Evolutionary conservation across 176 grass and related monocot genomes (phyloP), one percentile per base, ranked within the genome.

Genomic region (Echinochloa phyllopogon): DNA sequence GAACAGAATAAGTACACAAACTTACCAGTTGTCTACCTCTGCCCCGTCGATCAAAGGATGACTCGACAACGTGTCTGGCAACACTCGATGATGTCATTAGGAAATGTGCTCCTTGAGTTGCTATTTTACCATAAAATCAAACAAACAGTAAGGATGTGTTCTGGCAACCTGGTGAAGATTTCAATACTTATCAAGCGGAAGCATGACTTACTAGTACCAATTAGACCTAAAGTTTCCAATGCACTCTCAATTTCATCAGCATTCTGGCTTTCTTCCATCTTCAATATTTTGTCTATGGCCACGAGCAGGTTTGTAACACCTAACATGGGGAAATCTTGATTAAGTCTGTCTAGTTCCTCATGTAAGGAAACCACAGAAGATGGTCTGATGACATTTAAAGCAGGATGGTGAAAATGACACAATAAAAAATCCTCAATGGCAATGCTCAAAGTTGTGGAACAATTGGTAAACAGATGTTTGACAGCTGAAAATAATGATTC

Each of bases 21-120:
- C 78, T 84, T 93, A 98, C 95, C 87, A 92, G 79, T 33, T 98
- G 93, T 95, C 86, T 98, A 57, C 93, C 95, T 75, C 89, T 90
- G 50, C 92, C 82, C 43, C 94, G 91, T 9, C 80, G 85, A 79
- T 87, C 68, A 69, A 98, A 98, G 69, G 96, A 84, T 58, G 86
- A 74, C 64, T 90, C 87, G 17, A 95, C 57, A 73, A 94, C 91
- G 77, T 90, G 86, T 61, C 82, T 92, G 47, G 81, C 79, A 25
- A 84, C 72, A 59, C 84, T 64, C 66, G 85, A 78, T 80, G 81
- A 77, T 74, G 85, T 83, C 52, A 98, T 78, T 68, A 95, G 69
- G 23, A 95, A 79, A 76, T 57, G 63, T 93, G 96, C 96, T 85
- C 96, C 96, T 40, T 71, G 80, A 76, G 20, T 92, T 85, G 91